Evolutionary conservation across 805 yeast species (phyloP).

Genomic region (Lipomyces sp.): DNA sequence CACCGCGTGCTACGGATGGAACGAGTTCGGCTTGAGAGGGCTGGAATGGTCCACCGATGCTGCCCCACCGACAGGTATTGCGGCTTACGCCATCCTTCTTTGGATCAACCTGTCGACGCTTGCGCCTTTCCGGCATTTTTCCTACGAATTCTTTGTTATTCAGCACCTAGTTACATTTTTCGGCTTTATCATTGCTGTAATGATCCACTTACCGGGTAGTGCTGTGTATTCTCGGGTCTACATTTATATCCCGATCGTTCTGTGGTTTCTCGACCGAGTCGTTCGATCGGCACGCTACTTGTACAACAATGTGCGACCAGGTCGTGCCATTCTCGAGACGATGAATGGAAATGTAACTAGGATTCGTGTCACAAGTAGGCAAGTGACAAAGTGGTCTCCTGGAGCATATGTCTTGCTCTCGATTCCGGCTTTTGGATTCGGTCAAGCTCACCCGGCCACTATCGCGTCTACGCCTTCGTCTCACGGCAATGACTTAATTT

Average conservation of each 20-base stretch:
- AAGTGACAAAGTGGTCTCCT: constrained; percentile 23
- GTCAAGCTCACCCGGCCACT: constrained; percentile 42
- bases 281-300: constrained; percentile 20
- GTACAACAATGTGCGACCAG: constrained; percentile 4
- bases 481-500: constrained; percentile 46
- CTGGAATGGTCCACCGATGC: constrained; percentile 23
- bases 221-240: constrained; percentile 19
- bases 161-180: constrained; percentile 37
- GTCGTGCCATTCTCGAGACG: constrained; percentile 2
- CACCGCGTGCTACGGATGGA: constrained; percentile 29
- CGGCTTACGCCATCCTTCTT: constrained; percentile 35
- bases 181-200: constrained; percentile 34
- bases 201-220: constrained; percentile 35
- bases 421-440: constrained; percentile 23
- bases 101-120: constrained; percentile 41
- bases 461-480: constrained; percentile 48
- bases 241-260: constrained; percentile 33
- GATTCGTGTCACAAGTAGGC: background rate
- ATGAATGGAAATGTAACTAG: constrained; percentile 9
- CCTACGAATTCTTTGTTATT: constrained; percentile 37
- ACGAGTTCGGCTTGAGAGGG: constrained; percentile 11
- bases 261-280: constrained; percentile 31
- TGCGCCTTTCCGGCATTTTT: constrained; percentile 41
- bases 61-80: constrained; percentile 33
- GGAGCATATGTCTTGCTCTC: constrained; percentile 34